These are phyloP conservation scores for Nicotiana attenuata DNA, from an alignment of 257 asterid genomes.

Conservation along the genomic window DNA sequence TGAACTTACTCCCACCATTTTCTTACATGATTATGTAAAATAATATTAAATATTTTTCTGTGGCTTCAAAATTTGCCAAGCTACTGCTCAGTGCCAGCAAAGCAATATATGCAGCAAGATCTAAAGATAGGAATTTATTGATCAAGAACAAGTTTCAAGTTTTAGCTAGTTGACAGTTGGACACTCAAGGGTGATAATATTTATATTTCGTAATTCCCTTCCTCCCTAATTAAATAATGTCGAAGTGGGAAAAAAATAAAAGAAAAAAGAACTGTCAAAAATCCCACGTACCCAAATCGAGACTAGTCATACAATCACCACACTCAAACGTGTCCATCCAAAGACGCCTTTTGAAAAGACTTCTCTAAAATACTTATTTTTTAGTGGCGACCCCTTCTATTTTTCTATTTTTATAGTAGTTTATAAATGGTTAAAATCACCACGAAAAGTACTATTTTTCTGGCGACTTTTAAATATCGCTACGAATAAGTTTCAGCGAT, in stretches of 20 bases:
- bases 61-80: not conserved
- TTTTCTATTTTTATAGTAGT: too few species aligned
- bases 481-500: not conserved
- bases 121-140: not conserved
- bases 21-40: not conserved
- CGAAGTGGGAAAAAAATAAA: not conserved
- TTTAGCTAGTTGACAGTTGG: not conserved
- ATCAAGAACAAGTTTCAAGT: not conserved
- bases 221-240: conserved; percentile 3
- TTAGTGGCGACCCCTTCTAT: too few species aligned
- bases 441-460: not conserved
- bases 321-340: too few species aligned
- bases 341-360: too few species aligned
- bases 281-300: too few species aligned
- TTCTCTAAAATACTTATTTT: too few species aligned
- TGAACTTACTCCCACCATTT: not conserved
- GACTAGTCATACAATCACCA: too few species aligned
- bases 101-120: not conserved
- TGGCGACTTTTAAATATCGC: too few species aligned
- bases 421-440: not conserved
- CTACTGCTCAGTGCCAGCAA: not conserved
- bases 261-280: too few species aligned
- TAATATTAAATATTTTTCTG: not conserved
- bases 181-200: conserved; percentile 9
- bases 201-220: conserved; percentile 7